phyloP scores from a whole-genome alignment of 345 rosid species.

The Combretum micranthum region DNA sequence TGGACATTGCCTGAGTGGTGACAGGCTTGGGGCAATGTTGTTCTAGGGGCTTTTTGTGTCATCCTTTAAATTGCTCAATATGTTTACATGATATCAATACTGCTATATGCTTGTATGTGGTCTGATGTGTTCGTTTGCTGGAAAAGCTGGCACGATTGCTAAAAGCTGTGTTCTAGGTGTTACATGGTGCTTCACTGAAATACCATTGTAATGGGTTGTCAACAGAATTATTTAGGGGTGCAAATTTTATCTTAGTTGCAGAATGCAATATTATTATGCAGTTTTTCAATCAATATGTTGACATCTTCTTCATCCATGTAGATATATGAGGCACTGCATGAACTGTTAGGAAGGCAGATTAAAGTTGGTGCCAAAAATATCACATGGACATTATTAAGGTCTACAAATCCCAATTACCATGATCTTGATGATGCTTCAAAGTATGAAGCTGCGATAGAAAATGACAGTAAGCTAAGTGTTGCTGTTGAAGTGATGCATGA shows the following conservation, averaged over 20 bases:
- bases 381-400: constrained; percentile 57
- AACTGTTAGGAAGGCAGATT: constrained; percentile 45
- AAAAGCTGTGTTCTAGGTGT: too few species aligned
- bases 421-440: background rate
- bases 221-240: too few species aligned
- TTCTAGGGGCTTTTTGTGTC: too few species aligned
- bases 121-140: too few species aligned
- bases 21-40: too few species aligned
- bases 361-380: constrained; percentile 30
- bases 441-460: constrained; percentile 42
- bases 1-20: too few species aligned
- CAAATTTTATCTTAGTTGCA: background rate
- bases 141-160: too few species aligned
- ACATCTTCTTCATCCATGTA: constrained; percentile 18
- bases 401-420: constrained; percentile 11
- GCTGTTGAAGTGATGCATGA: constrained; percentile 62
- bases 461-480: constrained; percentile 46
- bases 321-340: constrained; percentile 28
- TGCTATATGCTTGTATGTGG: too few species aligned
- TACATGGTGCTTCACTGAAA: too few species aligned
- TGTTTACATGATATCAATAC: too few species aligned
- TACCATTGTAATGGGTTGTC: too few species aligned
- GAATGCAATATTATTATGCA: background rate
- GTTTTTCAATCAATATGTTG: background rate
- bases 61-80: too few species aligned